Evolutionary conservation across 306 rosid species (phyloP).

Genomic region (Betula pendula): DNA sequence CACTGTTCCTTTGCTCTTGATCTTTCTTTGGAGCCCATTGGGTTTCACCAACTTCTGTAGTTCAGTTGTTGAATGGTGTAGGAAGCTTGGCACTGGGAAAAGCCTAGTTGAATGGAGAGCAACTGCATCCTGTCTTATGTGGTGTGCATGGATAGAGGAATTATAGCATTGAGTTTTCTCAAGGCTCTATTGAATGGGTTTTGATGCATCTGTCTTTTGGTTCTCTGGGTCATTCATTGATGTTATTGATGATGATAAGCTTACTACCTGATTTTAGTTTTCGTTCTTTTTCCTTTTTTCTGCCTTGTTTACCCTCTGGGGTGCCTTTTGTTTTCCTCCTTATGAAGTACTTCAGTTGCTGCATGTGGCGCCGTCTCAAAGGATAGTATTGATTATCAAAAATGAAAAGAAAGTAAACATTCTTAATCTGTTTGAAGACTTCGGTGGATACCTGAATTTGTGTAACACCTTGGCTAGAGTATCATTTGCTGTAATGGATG

Average conservation of each 20-base stretch:
- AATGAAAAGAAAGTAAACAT: neutral
- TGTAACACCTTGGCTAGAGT: neutral
- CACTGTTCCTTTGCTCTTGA: neutral
- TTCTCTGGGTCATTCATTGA: neutral
- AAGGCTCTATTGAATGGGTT: neutral
- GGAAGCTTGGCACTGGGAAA: neutral
- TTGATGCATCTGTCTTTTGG: neutral
- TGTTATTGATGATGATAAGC: neutral
- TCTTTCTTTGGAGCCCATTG: constrained; percentile 2
- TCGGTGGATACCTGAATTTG: neutral
- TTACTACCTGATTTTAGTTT: neutral
- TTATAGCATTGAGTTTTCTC: neutral
- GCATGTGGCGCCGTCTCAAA: neutral
- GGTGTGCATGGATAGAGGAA: neutral
- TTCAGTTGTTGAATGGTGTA: neutral
- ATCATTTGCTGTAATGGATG: neutral
- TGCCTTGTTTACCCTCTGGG: neutral
- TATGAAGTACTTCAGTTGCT: neutral
- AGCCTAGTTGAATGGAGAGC: constrained; percentile 4
- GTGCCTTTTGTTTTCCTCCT: neutral
- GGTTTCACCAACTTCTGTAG: neutral
- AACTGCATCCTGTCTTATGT: neutral
- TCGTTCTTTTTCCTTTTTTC: neutral
- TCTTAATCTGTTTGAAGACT: neutral
- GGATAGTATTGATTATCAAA: neutral